Percentiles rank a stretch among this genome's conserved stretches.
Conservation (phyloP, 2,329 filamentous ascomycete genomes). For the Truncatella angustata region DNA sequence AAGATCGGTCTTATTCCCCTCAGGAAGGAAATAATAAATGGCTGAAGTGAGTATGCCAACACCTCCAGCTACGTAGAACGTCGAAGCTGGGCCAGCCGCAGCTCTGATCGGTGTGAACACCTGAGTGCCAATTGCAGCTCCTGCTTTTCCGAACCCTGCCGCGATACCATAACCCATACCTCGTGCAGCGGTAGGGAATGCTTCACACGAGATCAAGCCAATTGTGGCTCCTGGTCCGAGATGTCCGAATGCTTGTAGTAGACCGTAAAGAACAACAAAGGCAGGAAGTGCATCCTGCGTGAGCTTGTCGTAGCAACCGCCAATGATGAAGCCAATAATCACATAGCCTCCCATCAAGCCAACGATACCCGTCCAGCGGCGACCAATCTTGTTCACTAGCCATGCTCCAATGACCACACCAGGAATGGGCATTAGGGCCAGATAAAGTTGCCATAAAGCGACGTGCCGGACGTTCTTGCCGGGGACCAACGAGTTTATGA, state of each 20-base stretch:
- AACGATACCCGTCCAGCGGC: constrained; percentile 47
- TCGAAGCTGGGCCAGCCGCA: not conserved
- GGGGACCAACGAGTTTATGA: constrained; percentile 3
- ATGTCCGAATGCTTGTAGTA: constrained; percentile 49
- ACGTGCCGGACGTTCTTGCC: constrained; percentile 1
- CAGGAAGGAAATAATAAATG: constrained; percentile 8
- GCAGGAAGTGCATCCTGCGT: constrained; percentile 45
- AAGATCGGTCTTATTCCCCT: constrained; percentile 4
- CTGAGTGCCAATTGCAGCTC: constrained; percentile 46
- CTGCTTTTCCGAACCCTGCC: constrained; percentile 49
- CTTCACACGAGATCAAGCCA: constrained; percentile 48
- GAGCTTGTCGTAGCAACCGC: constrained; percentile 24
- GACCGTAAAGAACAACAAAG: constrained; percentile 51
- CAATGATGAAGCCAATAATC: constrained; percentile 51
- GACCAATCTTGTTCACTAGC: constrained; percentile 45
- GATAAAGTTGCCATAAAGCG: constrained; percentile 2
- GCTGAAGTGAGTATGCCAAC: constrained; percentile 1
- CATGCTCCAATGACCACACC: constrained; percentile 46
- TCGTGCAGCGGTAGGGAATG: constrained; percentile 50
- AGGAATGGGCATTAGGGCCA: constrained; percentile 22
- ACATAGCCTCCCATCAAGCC: constrained; percentile 35
- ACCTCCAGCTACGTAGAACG: constrained; percentile 1
- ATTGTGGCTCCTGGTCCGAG: constrained; percentile 51
- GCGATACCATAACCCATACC: constrained; percentile 51
- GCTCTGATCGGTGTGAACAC: not conserved